Base-by-base conservation (phyloP, 208 protist species). In the Strigomonas oncopelti region DNA sequence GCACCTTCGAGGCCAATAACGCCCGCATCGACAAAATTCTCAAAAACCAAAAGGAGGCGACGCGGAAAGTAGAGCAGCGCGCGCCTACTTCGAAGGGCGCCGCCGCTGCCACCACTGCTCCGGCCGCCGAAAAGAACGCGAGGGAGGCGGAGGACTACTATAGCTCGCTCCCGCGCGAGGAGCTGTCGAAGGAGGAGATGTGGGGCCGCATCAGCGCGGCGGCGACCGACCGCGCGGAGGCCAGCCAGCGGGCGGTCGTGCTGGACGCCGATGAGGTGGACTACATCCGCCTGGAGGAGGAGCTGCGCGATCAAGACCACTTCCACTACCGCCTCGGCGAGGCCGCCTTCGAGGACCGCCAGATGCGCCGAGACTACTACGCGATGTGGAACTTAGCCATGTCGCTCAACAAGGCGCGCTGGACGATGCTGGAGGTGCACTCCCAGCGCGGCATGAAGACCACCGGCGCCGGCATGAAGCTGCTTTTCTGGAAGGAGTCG, bases 341-440 rank as follows among this genome's bases (percentile, higher is more conserved):
- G 72, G 64, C 92, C 42, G 85, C 87, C 14, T 92, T 82, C 71
- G 73, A 73, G 3, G 85, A 92, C 34, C 53, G 72, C 55, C 32
- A 46, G 52, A 78, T 75, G 38, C 87, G 87, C n/a, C 78, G 83
- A 45, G 85, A 92, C 65, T 95, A 93, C 75, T 95, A 92, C 65
- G 79, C 87, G 57, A 69, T 95, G 85, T 93, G 85, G 84, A 81
- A 82, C 42, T 64, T 95, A 5, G 81, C 86, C 53, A 91, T 91
- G 84, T 81, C 85, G 14, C 80, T 95, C 38, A 95, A 95, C 66
- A 91, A 88, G 72, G 90, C 90, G 24, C 85, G 90, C 46, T 95
- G 90, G 88, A 83, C 77, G n/a, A 92, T 93, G 90, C 80, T 95
- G 14, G 87, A 95, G 75, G 87, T 93, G 46, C 83, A 92, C 63